phyloP scores from a whole-genome alignment of 176 grass and related monocot genomes.

The Carex pumila region DNA sequence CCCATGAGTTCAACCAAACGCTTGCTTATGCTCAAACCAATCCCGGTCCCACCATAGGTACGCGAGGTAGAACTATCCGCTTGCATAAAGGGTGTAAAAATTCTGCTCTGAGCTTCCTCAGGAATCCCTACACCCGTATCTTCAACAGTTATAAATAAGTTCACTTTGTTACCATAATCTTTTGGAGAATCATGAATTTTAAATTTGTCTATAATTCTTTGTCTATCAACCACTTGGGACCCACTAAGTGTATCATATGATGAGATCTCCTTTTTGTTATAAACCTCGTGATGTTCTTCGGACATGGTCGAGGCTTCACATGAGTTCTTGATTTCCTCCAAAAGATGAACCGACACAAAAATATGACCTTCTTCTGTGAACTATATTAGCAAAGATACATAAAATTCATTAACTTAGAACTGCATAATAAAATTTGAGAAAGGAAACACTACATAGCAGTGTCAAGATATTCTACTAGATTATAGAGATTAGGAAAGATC shows the following conservation, averaged over 20 bases:
- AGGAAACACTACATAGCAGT: not conserved
- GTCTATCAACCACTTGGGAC: constrained; percentile 35
- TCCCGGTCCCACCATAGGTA: constrained; percentile 71
- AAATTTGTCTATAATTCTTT: constrained; percentile 42
- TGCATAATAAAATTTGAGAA: not conserved
- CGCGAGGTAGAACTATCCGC: constrained; percentile 70
- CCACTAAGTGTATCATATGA: constrained; percentile 53
- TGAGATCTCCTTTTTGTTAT: constrained; percentile 10
- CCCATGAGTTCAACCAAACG: constrained; percentile 62
- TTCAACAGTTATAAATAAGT: constrained; percentile 58
- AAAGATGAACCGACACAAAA: constrained; percentile 58
- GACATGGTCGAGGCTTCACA: not conserved
- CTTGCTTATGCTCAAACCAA: constrained; percentile 83
- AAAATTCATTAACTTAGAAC: constrained; percentile 7
- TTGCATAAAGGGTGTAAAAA: constrained; percentile 84
- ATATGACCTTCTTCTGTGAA: constrained; percentile 71
- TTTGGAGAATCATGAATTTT: constrained; percentile 29
- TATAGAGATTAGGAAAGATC: no score
- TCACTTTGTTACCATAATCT: constrained; percentile 26
- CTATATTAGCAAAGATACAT: constrained; percentile 30
- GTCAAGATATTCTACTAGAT: no score
- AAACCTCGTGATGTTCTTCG: constrained; percentile 1
- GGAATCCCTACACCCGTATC: constrained; percentile 77
- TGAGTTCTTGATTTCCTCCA: constrained; percentile 50
- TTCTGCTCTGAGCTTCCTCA: constrained; percentile 44